These are phyloP conservation scores for Leishmania amazonensis DNA, from an alignment of 208 protist genomes.

Conservation along the genomic window DNA sequence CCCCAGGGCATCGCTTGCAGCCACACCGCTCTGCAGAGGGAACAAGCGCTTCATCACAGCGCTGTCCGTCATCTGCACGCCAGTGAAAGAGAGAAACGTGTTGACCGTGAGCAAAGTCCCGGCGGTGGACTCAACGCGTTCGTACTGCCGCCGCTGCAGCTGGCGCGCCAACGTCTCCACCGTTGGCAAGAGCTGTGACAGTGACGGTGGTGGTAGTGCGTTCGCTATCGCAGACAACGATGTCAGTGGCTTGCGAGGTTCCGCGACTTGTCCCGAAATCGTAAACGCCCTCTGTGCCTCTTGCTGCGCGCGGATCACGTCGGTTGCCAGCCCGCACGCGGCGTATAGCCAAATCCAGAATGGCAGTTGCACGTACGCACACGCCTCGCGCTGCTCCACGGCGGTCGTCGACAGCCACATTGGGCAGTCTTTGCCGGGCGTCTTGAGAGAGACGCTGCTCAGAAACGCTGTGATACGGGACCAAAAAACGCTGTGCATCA, in stretches of 20 bases:
- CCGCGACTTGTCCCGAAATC: not conserved
- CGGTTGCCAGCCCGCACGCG: slow-evolving; percentile 26
- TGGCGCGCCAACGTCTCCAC: slow-evolving; percentile 34
- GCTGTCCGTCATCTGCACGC: slow-evolving; percentile 29
- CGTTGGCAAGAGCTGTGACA: slow-evolving; percentile 18
- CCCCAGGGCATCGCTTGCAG: slow-evolving; percentile 15
- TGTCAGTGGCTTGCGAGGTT: not conserved
- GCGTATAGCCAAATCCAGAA: slow-evolving; percentile 35
- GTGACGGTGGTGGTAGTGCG: not conserved
- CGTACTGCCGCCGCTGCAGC: slow-evolving; percentile 26
- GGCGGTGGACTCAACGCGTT: slow-evolving; percentile 16
- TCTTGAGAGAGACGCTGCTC: slow-evolving; percentile 20
- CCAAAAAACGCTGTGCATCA: slow-evolving; percentile 21
- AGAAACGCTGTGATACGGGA: slow-evolving; percentile 24
- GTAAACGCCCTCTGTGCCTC: not conserved
- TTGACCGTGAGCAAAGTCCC: slow-evolving; percentile 27
- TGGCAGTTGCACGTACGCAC: slow-evolving; percentile 23
- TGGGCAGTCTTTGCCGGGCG: not conserved
- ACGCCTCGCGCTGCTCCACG: slow-evolving; percentile 11
- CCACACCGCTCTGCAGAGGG: slow-evolving; percentile 20
- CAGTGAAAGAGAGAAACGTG: slow-evolving; percentile 28
- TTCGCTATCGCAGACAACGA: not conserved
- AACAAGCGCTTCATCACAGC: slow-evolving; percentile 27
- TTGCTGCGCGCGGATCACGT: slow-evolving; percentile 12
- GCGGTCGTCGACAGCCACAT: not conserved